Conservation (phyloP, 2,329 filamentous ascomycete genomes). For the Pseudogymnoascus sp. region DNA sequence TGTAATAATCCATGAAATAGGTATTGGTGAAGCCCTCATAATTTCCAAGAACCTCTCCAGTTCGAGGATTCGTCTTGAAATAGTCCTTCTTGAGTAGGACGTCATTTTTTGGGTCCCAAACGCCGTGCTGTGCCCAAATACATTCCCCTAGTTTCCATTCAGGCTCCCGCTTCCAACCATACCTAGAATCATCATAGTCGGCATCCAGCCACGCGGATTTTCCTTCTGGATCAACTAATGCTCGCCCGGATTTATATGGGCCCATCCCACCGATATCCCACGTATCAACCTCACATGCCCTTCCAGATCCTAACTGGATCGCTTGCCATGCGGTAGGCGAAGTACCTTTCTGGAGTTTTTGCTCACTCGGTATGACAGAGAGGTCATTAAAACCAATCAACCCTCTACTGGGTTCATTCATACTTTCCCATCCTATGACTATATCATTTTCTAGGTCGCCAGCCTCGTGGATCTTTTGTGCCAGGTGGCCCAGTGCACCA, state of each 20-base stretch:
- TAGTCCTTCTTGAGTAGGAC: slow-evolving; percentile 77
- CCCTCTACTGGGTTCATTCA: slow-evolving; percentile 92
- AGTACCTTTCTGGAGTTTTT: slow-evolving; percentile 87
- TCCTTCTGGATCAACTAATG: slow-evolving; percentile 81
- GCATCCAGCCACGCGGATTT: slow-evolving; percentile 75
- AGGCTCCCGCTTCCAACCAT: slow-evolving; percentile 83
- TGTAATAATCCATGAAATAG: slow-evolving; percentile 84
- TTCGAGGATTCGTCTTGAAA: slow-evolving; percentile 72
- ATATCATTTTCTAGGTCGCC: slow-evolving; percentile 81
- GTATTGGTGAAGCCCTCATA: slow-evolving; percentile 85
- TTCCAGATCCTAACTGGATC: slow-evolving; percentile 83
- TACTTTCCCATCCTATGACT: slow-evolving; percentile 90
- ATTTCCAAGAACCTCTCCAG: slow-evolving; percentile 61
- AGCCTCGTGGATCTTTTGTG: slow-evolving; percentile 78
- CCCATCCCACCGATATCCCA: slow-evolving; percentile 94
- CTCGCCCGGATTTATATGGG: slow-evolving; percentile 79
- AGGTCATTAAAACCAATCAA: slow-evolving; percentile 79
- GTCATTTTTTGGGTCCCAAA: slow-evolving; percentile 82
- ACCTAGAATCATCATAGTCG: slow-evolving; percentile 79
- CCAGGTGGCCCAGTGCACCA: slow-evolving; percentile 71
- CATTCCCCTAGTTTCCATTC: slow-evolving; percentile 92
- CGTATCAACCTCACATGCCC: slow-evolving; percentile 80
- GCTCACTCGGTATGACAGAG: slow-evolving; percentile 73
- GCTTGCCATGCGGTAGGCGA: slow-evolving; percentile 92
- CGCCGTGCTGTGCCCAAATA: slow-evolving; percentile 91